Evolutionary conservation across 148 eudicot species (phyloP).

Genomic region (Cornus controversa): DNA sequence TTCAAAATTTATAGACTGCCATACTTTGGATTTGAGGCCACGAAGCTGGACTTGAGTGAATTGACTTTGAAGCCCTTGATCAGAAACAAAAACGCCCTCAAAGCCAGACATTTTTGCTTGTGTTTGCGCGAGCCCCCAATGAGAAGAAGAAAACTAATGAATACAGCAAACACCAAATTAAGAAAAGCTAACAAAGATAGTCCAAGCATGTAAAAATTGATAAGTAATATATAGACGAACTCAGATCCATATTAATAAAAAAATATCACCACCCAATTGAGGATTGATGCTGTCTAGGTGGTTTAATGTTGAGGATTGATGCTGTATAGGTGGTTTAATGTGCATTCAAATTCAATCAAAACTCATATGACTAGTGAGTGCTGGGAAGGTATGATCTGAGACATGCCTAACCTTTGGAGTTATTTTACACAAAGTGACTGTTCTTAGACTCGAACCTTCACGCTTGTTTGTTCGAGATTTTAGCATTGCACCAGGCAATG

Average conservation of each 20-base stretch:
- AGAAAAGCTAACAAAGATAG: not conserved
- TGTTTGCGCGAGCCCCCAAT: slow-evolving; percentile 15
- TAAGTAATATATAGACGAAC: not conserved
- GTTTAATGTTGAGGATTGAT: not conserved
- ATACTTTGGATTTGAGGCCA: slow-evolving; percentile 68
- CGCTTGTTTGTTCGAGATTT: no score
- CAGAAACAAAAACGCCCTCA: slow-evolving; percentile 77
- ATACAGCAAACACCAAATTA: slow-evolving; percentile 1
- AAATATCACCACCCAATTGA: not conserved
- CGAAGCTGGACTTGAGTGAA: slow-evolving; percentile 90
- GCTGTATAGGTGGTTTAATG: not conserved
- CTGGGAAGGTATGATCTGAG: no score
- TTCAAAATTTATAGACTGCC: not conserved
- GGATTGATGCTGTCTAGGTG: no score
- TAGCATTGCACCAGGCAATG: no score
- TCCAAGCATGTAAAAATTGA: not conserved
- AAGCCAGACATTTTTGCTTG: slow-evolving; percentile 49
- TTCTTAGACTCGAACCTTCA: no score
- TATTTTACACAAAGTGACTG: no score
- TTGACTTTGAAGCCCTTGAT: slow-evolving; percentile 82
- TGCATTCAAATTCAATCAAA: not conserved
- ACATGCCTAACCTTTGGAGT: no score
- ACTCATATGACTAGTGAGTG: no score
- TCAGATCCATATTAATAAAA: not conserved
- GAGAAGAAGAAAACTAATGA: slow-evolving; percentile 12